Evolutionary conservation across 2,329 filamentous ascomycete species (phyloP).

Genomic region (Penicillium sp.): DNA sequence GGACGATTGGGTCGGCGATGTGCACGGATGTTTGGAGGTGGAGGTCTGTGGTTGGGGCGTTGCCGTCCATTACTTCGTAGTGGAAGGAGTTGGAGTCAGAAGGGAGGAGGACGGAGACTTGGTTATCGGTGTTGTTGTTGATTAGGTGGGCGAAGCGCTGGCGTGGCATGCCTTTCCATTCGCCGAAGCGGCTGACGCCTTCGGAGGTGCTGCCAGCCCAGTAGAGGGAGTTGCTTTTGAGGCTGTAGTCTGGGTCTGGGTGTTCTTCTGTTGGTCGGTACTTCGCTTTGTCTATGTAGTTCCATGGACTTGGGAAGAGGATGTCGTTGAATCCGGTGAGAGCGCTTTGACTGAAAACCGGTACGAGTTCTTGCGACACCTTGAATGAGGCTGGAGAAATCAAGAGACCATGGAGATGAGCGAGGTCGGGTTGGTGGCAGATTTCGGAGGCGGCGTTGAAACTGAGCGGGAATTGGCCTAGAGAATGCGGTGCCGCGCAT

Average conservation of each 20-base stretch:
- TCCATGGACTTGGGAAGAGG: conserved; percentile 64
- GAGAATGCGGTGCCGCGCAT: conserved; percentile 62
- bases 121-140: conserved; percentile 53
- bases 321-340: conserved; percentile 72
- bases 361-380: conserved; percentile 62
- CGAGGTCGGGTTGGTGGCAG: conserved; percentile 74
- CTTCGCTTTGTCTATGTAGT: conserved; percentile 56
- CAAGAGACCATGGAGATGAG: conserved; percentile 69
- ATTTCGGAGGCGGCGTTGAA: conserved; percentile 64
- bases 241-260: conserved; percentile 54
- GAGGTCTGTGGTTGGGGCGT: conserved; percentile 37
- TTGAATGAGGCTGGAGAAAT: conserved; percentile 60
- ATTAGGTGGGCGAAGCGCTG: conserved; percentile 69
- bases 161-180: conserved; percentile 64
- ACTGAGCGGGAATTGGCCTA: conserved; percentile 62
- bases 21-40: conserved; percentile 59
- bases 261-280: conserved; percentile 51
- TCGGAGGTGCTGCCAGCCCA: conserved; percentile 70
- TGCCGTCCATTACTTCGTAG: conserved; percentile 53
- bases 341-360: conserved; percentile 73
- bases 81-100: conserved; percentile 45
- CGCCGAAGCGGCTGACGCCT: conserved; percentile 50
- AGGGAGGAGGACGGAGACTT: conserved; percentile 57
- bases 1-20: conserved; percentile 57
- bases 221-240: conserved; percentile 64